These are phyloP conservation scores for Hemileccinum impolitum DNA, from an alignment of 768 basidiomycete species.

Conservation along the genomic window DNA sequence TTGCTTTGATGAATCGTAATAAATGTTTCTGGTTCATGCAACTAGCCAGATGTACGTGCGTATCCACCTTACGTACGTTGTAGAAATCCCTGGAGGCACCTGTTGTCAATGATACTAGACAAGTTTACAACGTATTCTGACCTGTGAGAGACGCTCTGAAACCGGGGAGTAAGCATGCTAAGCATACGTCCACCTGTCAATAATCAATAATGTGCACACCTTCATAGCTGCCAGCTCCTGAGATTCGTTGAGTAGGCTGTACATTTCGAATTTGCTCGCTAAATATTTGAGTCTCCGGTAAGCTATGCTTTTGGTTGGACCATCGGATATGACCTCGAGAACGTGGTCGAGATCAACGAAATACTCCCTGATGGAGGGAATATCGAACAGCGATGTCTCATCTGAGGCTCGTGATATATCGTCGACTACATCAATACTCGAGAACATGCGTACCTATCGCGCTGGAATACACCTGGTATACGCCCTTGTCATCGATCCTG, in stretches of 20 bases:
- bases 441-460: constrained; percentile 7
- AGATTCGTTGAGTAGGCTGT: constrained; percentile 85
- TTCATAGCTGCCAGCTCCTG: constrained; percentile 97
- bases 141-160: constrained; percentile 33
- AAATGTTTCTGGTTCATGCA: constrained; percentile 99
- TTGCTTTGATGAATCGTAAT: constrained; percentile 97
- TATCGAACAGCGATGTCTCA: constrained; percentile 63
- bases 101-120: constrained; percentile 2
- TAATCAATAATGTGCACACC: constrained; percentile 37
- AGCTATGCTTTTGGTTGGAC: constrained; percentile 94
- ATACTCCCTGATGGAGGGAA: constrained; percentile 90
- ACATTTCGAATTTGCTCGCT: constrained; percentile 91
- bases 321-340: constrained; percentile 87
- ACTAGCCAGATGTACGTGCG: constrained; percentile 97
- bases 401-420: constrained; percentile 19
- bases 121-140: constrained; percentile 1
- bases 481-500: constrained; percentile 81
- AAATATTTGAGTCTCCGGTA: constrained; percentile 90
- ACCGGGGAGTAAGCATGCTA: constrained; percentile 7
- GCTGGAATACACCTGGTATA: constrained; percentile 77
- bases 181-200: neutral
- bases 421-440: neutral
- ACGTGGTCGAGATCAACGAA: constrained; percentile 95
- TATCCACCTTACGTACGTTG: constrained; percentile 97
- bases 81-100: constrained; percentile 82